Evolutionary conservation across 306 rosid genomes (phyloP).

Genomic region (Mimosa bimucronata): DNA sequence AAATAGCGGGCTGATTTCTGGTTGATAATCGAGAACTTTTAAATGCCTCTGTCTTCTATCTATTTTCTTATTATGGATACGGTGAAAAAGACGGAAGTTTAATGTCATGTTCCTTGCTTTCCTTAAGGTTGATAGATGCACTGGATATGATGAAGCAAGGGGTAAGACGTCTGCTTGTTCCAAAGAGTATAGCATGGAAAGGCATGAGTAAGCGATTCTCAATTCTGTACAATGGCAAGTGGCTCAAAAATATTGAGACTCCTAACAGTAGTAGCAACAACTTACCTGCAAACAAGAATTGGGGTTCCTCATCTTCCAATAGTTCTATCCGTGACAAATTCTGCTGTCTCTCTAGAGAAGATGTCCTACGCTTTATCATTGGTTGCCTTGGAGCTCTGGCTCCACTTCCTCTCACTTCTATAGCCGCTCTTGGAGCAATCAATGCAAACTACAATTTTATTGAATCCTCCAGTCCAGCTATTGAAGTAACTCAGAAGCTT

Average conservation of each 20-base stretch:
- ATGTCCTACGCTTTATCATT: constrained; percentile 89
- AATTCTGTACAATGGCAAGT: constrained; percentile 80
- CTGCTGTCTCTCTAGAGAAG: constrained; percentile 95
- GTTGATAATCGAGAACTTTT: no score
- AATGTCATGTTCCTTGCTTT: neutral
- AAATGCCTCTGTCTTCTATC: no score
- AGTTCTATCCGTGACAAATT: constrained; percentile 56
- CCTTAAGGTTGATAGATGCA: constrained; percentile 86
- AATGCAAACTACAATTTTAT: constrained; percentile 71
- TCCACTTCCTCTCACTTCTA: constrained; percentile 91
- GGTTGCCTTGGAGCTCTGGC: constrained; percentile 99
- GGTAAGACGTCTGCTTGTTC: constrained; percentile 87
- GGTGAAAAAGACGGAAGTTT: neutral
- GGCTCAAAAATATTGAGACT: constrained; percentile 80
- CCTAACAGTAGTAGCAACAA: constrained; percentile 61
- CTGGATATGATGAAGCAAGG: constrained; percentile 99
- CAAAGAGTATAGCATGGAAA: constrained; percentile 82
- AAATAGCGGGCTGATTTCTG: no score
- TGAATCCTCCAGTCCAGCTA: constrained; percentile 73
- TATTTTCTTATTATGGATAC: constrained; percentile 5
- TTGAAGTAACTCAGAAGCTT: constrained; percentile 60
- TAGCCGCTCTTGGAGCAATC: constrained; percentile 71
- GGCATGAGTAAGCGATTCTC: constrained; percentile 99
- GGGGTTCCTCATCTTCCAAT: constrained; percentile 61
- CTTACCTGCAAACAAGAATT: constrained; percentile 49